Evolutionary conservation across 2,329 filamentous ascomycete genomes (phyloP).

Genomic region (Pseudogymnoascus sp.): DNA sequence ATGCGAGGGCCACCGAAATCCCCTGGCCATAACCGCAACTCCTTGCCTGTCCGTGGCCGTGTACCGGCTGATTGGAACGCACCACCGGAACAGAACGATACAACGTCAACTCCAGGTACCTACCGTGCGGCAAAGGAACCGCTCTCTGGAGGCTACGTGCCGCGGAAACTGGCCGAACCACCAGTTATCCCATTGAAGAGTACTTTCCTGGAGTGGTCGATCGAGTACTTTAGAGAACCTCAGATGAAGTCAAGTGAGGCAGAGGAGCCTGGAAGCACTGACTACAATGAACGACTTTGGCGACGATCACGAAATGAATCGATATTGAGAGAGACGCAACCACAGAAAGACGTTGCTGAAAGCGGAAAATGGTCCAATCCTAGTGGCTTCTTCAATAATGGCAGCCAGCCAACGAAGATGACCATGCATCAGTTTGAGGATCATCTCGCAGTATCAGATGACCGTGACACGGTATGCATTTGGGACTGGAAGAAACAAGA

Average conservation of each 20-base stretch:
- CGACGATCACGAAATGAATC: slow-evolving; percentile 84
- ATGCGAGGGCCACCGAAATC: slow-evolving; percentile 21
- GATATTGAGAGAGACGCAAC: slow-evolving; percentile 87
- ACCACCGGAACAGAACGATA: slow-evolving; percentile 70
- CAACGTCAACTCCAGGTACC: slow-evolving; percentile 54
- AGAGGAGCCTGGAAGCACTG: slow-evolving; percentile 89
- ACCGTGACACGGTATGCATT: slow-evolving; percentile 80
- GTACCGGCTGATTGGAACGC: slow-evolving; percentile 50
- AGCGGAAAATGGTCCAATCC: slow-evolving; percentile 82
- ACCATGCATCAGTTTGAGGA: slow-evolving; percentile 97
- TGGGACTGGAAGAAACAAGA: slow-evolving; percentile 87
- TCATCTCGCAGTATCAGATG: slow-evolving; percentile 87
- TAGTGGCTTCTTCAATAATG: slow-evolving; percentile 78
- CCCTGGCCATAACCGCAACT: slow-evolving; percentile 20
- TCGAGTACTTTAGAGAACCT: slow-evolving; percentile 94
- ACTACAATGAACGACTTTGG: slow-evolving; percentile 95
- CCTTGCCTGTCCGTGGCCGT: slow-evolving; percentile 32
- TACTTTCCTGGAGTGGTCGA: slow-evolving; percentile 88
- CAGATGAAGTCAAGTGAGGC: slow-evolving; percentile 97
- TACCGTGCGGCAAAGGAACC: slow-evolving; percentile 75
- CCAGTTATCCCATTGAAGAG: slow-evolving; percentile 71
- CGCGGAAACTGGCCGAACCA: slow-evolving; percentile 49
- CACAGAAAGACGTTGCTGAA: slow-evolving; percentile 81
- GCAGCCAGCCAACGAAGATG: slow-evolving; percentile 84
- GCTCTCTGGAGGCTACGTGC: slow-evolving; percentile 66